phyloP scores from a whole-genome alignment of 441 rosid genomes.

The Erodium trifolium region DNA sequence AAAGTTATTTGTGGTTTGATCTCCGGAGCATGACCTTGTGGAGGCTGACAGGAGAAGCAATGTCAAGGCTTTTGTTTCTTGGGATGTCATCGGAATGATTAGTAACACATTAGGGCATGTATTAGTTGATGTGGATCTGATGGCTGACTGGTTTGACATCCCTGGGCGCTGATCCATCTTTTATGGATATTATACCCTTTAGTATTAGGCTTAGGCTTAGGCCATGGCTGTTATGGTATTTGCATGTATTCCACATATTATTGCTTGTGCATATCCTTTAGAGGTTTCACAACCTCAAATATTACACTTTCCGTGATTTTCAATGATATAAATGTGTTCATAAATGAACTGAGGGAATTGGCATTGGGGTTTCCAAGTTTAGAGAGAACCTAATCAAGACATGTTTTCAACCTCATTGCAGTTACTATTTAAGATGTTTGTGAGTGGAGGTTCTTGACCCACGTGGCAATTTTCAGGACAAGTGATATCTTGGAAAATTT shows the following conservation, averaged over 20 bases:
- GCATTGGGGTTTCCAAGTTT: neutral
- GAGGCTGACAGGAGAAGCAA: neutral
- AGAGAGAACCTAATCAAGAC: neutral
- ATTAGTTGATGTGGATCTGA: neutral
- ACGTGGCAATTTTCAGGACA: too few species aligned
- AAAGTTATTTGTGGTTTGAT: neutral
- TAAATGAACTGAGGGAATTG: neutral
- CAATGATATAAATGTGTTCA: too few species aligned
- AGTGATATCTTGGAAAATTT: too few species aligned
- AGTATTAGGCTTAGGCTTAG: neutral
- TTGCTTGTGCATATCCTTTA: neutral
- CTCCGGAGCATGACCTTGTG: neutral
- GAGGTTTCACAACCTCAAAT: neutral
- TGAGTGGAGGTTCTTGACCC: too few species aligned
- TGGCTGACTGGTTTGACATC: neutral
- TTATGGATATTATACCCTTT: neutral
- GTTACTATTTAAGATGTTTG: neutral
- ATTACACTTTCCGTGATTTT: neutral
- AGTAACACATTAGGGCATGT: neutral
- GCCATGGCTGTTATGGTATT: neutral
- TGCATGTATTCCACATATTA: neutral
- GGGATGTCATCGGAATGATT: constrained; percentile 1
- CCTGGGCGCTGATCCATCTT: neutral
- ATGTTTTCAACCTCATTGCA: neutral
- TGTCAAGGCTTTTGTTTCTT: neutral